Evolutionary conservation across 306 rosid genomes (phyloP).

Genomic region (Trifolium pratense): DNA sequence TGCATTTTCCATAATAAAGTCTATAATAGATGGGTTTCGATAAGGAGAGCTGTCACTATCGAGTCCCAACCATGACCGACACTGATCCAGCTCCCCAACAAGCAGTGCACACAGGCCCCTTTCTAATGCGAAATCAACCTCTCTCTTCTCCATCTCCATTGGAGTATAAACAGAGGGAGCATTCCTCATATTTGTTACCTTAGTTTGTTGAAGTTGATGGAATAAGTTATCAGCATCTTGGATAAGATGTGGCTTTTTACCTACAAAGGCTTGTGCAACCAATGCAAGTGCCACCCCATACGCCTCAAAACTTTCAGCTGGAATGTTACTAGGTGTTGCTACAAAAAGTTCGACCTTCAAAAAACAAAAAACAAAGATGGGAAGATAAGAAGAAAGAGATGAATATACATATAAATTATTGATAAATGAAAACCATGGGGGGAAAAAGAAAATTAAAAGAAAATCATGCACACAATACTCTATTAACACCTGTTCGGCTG

Average conservation of each 20-base stretch:
- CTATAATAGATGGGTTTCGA: slow-evolving; percentile 79
- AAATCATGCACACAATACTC: slow-evolving; percentile 24
- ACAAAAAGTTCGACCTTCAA: slow-evolving; percentile 91
- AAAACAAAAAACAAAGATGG: slow-evolving; percentile 22
- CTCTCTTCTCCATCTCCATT: slow-evolving; percentile 63
- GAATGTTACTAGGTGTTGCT: slow-evolving; percentile 91
- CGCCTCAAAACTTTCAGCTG: slow-evolving; percentile 96
- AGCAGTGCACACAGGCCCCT: slow-evolving; percentile 97
- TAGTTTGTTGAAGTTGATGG: slow-evolving; percentile 93
- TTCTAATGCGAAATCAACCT: slow-evolving; percentile 88
- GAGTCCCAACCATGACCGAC: slow-evolving; percentile 91
- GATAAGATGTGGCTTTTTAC: slow-evolving; percentile 87
- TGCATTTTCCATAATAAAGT: slow-evolving; percentile 75
- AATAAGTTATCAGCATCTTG: slow-evolving; percentile 90
- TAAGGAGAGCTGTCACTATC: slow-evolving; percentile 73
- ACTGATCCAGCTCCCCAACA: slow-evolving; percentile 85
- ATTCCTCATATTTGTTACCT: slow-evolving; percentile 56
- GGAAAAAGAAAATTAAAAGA: neutral
- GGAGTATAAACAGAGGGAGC: slow-evolving; percentile 56
- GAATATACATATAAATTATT: neutral
- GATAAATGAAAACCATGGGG: slow-evolving; percentile 7
- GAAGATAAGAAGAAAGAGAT: neutral
- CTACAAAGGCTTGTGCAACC: slow-evolving; percentile 87
- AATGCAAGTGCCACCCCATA: slow-evolving; percentile 97
- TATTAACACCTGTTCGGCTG: slow-evolving; percentile 81